A percentile compares a stretch with the other conserved stretches of the same genome.
Conservation (phyloP, 305 asterid genomes). For the Rubia occidens region DNA sequence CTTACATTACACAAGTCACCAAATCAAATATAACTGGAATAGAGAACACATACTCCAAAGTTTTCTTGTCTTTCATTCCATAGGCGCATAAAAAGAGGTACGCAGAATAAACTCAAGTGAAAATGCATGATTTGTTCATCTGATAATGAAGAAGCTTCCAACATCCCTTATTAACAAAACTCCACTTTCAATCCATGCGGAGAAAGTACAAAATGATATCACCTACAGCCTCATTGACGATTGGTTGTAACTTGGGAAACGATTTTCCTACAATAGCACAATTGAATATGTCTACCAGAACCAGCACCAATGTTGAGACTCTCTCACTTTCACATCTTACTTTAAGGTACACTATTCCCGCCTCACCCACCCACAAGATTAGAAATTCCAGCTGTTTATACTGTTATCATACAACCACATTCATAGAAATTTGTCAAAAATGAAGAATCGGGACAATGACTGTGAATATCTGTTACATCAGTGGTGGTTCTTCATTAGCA, state of each 20-base stretch:
- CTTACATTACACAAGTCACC: background rate
- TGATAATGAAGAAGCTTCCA: background rate
- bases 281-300: background rate
- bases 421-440: no score
- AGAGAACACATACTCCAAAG: background rate
- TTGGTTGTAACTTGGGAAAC: background rate
- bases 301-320: background rate
- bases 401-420: background rate
- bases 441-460: background rate
- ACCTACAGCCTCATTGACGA: background rate
- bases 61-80: background rate
- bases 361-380: background rate
- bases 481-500: background rate
- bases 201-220: background rate
- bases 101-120: background rate
- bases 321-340: background rate
- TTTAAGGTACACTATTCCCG: background rate
- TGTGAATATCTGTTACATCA: constrained; percentile 1
- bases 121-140: background rate
- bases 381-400: no score
- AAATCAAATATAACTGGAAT: background rate
- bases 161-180: background rate
- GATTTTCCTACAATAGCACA: background rate
- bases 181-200: background rate
- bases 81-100: background rate